Evolutionary conservation across 352 stramenopile genomes (phyloP), one percentile per base, ranked within the genome.

Genomic region (Phytophthora ramorum): DNA sequence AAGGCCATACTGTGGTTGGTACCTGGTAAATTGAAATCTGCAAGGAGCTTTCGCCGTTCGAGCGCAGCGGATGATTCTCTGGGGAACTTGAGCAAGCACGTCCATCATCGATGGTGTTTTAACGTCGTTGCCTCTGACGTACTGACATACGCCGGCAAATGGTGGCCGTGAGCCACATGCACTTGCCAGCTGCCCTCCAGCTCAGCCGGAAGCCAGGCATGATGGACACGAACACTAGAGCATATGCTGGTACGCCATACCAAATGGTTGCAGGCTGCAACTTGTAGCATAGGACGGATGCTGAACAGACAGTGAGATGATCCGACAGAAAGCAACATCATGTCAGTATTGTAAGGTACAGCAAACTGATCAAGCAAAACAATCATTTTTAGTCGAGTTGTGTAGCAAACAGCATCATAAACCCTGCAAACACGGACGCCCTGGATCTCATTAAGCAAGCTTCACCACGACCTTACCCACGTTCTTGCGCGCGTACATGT

Each of bases 381-480:
- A 24, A 24, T 24, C 22, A 24, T 24, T 24, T 24, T 24, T 24
- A 24, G 22, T 24, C 3, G 22, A 24, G 22, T 24, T 24, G 22
- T 24, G 26, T 4, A 32, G 2, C 7, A 32, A 32, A 32, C 26
- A 7, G 7, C 12, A n/a, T 40, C 13, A 17, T 9, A 17, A 41
- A 41, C 35, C 35, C 35, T 17, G 35, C 13, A 41, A 4, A 13
- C 12, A 38, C 34, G 12, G 26, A 30, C 26, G 26, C 3, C 26
- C 7, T 34, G 1, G 6, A 34, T 7, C 28, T 20, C 19, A n/a
- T 71, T 69, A 81, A 0, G 52, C 71, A 22, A 91, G 64, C 49
- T 89, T 88, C n/a, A 94, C 75, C 24, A 90, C 81, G 43, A 95
- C 79, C 58, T 95, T 95, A 60, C 87, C 87, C 30, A 83, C 79